These are phyloP conservation scores for Tephrocybe sp. DNA, from an alignment of 768 basidiomycete genomes.

Conservation along the genomic window DNA sequence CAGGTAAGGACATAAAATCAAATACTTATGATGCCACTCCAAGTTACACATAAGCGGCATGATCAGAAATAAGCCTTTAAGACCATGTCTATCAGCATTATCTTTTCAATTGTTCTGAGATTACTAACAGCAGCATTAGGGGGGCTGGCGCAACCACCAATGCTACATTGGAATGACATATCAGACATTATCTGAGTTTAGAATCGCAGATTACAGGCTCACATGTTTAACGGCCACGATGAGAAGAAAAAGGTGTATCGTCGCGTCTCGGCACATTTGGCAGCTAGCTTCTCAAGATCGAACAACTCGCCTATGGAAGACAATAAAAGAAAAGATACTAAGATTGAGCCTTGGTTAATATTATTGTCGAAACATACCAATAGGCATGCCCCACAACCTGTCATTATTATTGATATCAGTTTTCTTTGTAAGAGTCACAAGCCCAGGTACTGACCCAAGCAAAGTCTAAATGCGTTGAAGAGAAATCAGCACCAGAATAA, in stretches of 20 bases:
- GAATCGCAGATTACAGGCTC: constrained; percentile 20
- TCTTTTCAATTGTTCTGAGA: background rate
- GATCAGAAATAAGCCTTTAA: constrained; percentile 29
- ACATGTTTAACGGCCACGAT: constrained; percentile 75
- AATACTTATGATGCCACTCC: background rate
- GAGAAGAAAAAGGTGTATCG: constrained; percentile 76
- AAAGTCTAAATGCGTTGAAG: constrained; percentile 43
- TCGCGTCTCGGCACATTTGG: constrained; percentile 51
- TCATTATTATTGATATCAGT: constrained; percentile 15
- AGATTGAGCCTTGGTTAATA: background rate
- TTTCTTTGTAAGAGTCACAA: background rate
- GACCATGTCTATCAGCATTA: background rate
- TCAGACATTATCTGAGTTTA: background rate
- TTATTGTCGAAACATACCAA: constrained; percentile 38
- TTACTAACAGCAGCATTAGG: constrained; percentile 65
- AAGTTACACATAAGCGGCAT: background rate
- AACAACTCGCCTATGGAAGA: constrained; percentile 58
- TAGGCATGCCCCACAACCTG: constrained; percentile 73
- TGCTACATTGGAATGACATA: constrained; percentile 27
- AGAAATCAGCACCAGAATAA: constrained; percentile 3
- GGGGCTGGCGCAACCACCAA: constrained; percentile 68
- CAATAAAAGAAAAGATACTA: constrained; percentile 1
- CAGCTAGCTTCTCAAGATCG: constrained; percentile 62
- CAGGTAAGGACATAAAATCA: background rate
- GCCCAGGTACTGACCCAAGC: constrained; percentile 42